Conservation (phyloP, 2,329 filamentous ascomycete genomes). For the Fusarium avenaceum region DNA sequence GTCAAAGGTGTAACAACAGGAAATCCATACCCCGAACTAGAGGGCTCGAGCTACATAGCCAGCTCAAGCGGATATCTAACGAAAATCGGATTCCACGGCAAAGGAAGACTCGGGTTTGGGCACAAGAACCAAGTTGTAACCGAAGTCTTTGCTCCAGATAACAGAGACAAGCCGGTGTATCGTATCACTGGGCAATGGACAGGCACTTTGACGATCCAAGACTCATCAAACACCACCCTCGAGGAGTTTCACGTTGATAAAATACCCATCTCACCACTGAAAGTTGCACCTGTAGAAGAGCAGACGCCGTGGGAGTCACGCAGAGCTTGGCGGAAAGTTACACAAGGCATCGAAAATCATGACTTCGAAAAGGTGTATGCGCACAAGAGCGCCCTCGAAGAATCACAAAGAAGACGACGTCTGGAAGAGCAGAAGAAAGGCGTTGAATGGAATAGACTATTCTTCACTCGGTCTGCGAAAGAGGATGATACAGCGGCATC, state of each 20-base stretch:
- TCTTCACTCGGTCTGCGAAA: conserved; percentile 28
- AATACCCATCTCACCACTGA: conserved; percentile 8
- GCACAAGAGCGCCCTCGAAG: conserved; percentile 86
- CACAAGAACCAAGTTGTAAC: conserved; percentile 25
- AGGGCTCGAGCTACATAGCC: conserved; percentile 19
- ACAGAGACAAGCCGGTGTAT: conserved; percentile 10
- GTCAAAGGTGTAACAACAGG: conserved; percentile 21
- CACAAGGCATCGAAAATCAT: conserved; percentile 75
- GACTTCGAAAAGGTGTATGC: conserved; percentile 79
- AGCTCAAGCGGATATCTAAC: conserved; percentile 27
- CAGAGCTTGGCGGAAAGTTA: conserved; percentile 83
- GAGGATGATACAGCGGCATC: background rate
- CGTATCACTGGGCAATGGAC: conserved; percentile 21
- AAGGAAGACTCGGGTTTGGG: conserved; percentile 9
- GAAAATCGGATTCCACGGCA: conserved; percentile 21
- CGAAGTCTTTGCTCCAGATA: conserved; percentile 12
- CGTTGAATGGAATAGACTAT: conserved; percentile 22
- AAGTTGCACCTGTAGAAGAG: conserved; percentile 62
- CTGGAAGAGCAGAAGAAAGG: conserved; percentile 71
- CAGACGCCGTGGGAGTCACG: conserved; percentile 87
- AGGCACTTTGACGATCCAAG: background rate
- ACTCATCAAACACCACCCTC: background rate
- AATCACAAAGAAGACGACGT: conserved; percentile 82
- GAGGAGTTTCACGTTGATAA: conserved; percentile 23
- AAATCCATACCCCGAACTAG: conserved; percentile 19